Conservation (phyloP, 345 rosid species). For the Aurinia saxatilis region DNA sequence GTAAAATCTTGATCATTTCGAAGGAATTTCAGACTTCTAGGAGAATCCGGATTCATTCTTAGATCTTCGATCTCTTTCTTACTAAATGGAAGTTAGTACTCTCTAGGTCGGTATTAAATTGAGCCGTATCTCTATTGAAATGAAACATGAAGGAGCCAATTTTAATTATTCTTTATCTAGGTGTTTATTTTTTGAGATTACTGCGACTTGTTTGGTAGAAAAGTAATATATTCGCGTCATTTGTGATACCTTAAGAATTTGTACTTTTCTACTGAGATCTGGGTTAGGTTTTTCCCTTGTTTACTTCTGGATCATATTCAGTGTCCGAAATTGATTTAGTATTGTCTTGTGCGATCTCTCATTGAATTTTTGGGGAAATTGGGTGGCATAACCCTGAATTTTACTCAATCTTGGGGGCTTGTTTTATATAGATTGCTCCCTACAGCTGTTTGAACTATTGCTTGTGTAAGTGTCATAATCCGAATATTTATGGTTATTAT, state of each 20-base stretch:
- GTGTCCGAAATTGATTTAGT: background rate
- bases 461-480: too few relatives aligned
- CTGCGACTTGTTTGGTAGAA: background rate
- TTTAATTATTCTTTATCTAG: background rate
- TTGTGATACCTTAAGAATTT: background rate
- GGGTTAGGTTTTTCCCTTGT: constrained; percentile 6
- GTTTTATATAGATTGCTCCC: too few relatives aligned
- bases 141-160: background rate
- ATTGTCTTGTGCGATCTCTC: background rate
- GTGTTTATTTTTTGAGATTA: background rate
- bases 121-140: background rate
- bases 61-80: constrained; percentile 10
- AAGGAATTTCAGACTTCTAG: too few relatives aligned
- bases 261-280: background rate
- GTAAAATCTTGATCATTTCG: constrained; percentile 14
- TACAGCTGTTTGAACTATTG: background rate
- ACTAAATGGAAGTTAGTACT: background rate
- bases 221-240: background rate
- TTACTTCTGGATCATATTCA: background rate
- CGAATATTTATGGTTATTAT: background rate
- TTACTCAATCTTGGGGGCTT: background rate
- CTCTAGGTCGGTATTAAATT: background rate
- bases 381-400: too few relatives aligned
- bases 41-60: too few relatives aligned
- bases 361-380: background rate